Percentiles rank a stretch among this genome's conserved stretches.
Conservation (phyloP, 1,284 basidiomycete genomes). For the Pseudozyma tsukubaensis region DNA sequence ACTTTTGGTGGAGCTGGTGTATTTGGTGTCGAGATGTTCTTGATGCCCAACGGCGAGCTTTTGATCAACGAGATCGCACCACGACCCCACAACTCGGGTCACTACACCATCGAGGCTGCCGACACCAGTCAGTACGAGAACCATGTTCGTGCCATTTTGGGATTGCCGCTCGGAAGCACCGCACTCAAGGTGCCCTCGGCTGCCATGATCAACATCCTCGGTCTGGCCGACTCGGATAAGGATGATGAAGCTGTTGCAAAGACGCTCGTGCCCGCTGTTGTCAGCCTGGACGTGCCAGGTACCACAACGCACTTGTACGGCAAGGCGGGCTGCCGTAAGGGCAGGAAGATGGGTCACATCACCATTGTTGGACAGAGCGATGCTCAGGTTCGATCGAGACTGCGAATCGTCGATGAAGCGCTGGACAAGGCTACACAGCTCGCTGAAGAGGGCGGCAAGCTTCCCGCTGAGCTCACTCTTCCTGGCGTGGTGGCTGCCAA, state of each 20-base stretch:
- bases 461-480: conserved; percentile 48
- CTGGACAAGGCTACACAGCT: conserved; percentile 60
- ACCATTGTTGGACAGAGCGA: conserved; percentile 88
- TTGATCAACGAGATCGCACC: conserved; percentile 98
- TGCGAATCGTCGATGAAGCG: conserved; percentile 55
- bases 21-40: conserved; percentile 98
- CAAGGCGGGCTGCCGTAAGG: conserved; percentile 87
- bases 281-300: conserved; percentile 75
- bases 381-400: conserved; percentile 76
- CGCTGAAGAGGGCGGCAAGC: conserved; percentile 41
- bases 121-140: conserved; percentile 97
- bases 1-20: conserved; percentile 89
- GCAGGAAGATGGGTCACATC: conserved; percentile 98
- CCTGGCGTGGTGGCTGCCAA: conserved; percentile 40
- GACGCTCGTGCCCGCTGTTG: conserved; percentile 63
- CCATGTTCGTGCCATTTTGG: conserved; percentile 94
- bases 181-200: conserved; percentile 86
- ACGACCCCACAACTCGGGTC: conserved; percentile 98
- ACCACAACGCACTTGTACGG: conserved; percentile 91
- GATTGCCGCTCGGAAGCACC: conserved; percentile 88
- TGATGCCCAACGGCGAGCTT: conserved; percentile 85
- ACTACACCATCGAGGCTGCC: conserved; percentile 99
- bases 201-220: conserved; percentile 93
- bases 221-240: conserved; percentile 62
- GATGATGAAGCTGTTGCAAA: conserved; percentile 63